Conservation (phyloP, 768 basidiomycete species). For the Termitomyces sp. region DNA sequence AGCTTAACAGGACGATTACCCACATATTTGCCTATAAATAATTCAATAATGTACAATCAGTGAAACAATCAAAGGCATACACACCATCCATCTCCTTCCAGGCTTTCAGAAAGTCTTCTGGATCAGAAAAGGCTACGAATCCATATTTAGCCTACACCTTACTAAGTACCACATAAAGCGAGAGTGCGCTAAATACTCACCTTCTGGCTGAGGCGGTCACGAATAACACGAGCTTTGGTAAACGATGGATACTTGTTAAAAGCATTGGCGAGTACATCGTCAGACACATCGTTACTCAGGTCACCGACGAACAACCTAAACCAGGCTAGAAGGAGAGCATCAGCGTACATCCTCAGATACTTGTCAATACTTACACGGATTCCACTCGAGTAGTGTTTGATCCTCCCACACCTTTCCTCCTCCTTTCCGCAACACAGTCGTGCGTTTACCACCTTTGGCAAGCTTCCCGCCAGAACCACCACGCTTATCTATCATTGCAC, state of each 20-base stretch:
- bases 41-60: background rate
- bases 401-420: slow-evolving; percentile 99
- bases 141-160: slow-evolving; percentile 83
- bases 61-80: slow-evolving; percentile 22
- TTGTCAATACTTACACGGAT: slow-evolving; percentile 70
- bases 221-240: slow-evolving; percentile 91
- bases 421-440: slow-evolving; percentile 92
- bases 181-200: slow-evolving; percentile 33
- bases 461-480: slow-evolving; percentile 84
- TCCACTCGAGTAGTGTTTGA: slow-evolving; percentile 96
- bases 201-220: slow-evolving; percentile 93
- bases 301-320: slow-evolving; percentile 98
- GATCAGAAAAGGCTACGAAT: slow-evolving; percentile 96
- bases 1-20: slow-evolving; percentile 96
- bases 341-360: slow-evolving; percentile 2
- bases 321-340: slow-evolving; percentile 62
- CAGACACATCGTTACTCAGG: slow-evolving; percentile 96
- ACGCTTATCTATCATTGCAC: slow-evolving; percentile 86
- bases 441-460: slow-evolving; percentile 87
- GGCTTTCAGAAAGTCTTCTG: slow-evolving; percentile 95
- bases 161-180: background rate
- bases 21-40: slow-evolving; percentile 81
- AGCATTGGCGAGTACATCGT: slow-evolving; percentile 88
- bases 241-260: slow-evolving; percentile 94
- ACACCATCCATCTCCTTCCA: slow-evolving; percentile 99